These are phyloP conservation scores for Aspergillus nidulans DNA, from an alignment of 495 filamentous ascomycete species.

Conservation along the genomic window DNA sequence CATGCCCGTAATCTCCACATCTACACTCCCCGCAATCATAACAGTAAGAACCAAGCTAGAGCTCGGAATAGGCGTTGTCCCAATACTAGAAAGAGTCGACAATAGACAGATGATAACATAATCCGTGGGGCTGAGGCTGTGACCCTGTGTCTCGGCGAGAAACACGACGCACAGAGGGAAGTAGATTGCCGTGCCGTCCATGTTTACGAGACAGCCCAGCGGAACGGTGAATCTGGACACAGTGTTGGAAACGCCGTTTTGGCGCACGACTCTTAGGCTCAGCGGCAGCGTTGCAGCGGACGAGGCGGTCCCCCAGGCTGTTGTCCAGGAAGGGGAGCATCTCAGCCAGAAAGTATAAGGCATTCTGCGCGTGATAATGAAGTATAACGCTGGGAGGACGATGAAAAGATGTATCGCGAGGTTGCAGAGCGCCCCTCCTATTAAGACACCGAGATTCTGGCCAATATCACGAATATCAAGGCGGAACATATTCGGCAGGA, in stretches of 20 bases:
- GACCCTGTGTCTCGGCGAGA: conserved; percentile 9
- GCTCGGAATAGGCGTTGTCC: conserved; percentile 12
- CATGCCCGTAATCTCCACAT: conserved; percentile 10
- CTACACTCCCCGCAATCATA: conserved; percentile 12
- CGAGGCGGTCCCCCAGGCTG: conserved; percentile 8
- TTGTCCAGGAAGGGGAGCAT: conserved; percentile 1
- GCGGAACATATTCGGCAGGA: conserved; percentile 11
- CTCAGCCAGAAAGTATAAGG: conserved; percentile 7
- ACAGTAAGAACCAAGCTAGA: conserved; percentile 9
- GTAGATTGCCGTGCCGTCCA: conserved; percentile 14
- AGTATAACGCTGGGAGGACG: conserved; percentile 6
- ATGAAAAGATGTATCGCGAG: conserved; percentile 9
- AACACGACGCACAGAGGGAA: conserved; percentile 11
- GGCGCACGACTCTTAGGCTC: background rate
- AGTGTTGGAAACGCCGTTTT: conserved; percentile 4
- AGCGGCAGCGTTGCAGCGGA: conserved; percentile 10
- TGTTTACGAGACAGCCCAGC: conserved; percentile 12
- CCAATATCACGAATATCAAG: conserved; percentile 6
- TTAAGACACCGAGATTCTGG: conserved; percentile 10
- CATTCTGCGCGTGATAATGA: conserved; percentile 3
- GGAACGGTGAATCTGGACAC: conserved; percentile 7
- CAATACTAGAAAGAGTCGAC: conserved; percentile 10
- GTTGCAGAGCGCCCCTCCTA: conserved; percentile 1
- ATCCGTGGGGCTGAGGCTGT: background rate
- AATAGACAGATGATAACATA: conserved; percentile 11